These are phyloP conservation scores for Acephala macrosclerotiorum DNA, from an alignment of 2,329 filamentous ascomycete species.

Conservation along the genomic window DNA sequence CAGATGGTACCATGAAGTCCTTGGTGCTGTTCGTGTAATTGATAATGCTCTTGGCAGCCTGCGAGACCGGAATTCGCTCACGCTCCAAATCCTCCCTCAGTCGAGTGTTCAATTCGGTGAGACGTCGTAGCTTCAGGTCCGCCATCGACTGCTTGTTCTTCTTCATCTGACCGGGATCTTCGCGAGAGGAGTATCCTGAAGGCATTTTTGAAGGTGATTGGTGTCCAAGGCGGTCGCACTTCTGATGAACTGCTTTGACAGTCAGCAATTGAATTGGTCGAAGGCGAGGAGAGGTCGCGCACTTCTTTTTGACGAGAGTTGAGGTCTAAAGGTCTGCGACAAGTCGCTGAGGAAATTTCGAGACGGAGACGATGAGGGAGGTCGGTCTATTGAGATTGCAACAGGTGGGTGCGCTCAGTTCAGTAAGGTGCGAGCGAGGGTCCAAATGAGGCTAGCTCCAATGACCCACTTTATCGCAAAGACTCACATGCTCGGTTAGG, in stretches of 20 bases:
- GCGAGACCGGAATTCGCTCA: slow-evolving; percentile 93
- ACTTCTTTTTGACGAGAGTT: not conserved
- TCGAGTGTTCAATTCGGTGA: slow-evolving; percentile 96
- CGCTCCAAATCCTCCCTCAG: slow-evolving; percentile 95
- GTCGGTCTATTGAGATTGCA: slow-evolving; percentile 9
- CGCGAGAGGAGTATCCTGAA: slow-evolving; percentile 72
- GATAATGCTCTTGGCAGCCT: slow-evolving; percentile 93
- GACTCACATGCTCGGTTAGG: slow-evolving; percentile 7
- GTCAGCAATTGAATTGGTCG: slow-evolving; percentile 4
- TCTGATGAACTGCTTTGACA: slow-evolving; percentile 1
- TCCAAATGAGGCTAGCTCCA: not conserved
- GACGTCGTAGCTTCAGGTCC: slow-evolving; percentile 92
- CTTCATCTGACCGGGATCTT: slow-evolving; percentile 73
- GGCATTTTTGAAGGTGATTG: slow-evolving; percentile 50
- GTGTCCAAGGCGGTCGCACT: slow-evolving; percentile 22
- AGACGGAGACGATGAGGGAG: slow-evolving; percentile 1
- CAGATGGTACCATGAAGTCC: slow-evolving; percentile 96
- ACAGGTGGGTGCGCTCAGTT: slow-evolving; percentile 1
- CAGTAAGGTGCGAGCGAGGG: not conserved
- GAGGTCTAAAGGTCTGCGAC: slow-evolving; percentile 7
- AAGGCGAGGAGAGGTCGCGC: not conserved
- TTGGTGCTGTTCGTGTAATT: slow-evolving; percentile 97
- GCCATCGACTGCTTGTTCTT: slow-evolving; percentile 99
- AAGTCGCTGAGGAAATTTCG: slow-evolving; percentile 1
- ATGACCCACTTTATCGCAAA: not conserved